phyloP scores from a whole-genome alignment of 495 filamentous ascomycete species.

The Saxophila tyrrhenica region DNA sequence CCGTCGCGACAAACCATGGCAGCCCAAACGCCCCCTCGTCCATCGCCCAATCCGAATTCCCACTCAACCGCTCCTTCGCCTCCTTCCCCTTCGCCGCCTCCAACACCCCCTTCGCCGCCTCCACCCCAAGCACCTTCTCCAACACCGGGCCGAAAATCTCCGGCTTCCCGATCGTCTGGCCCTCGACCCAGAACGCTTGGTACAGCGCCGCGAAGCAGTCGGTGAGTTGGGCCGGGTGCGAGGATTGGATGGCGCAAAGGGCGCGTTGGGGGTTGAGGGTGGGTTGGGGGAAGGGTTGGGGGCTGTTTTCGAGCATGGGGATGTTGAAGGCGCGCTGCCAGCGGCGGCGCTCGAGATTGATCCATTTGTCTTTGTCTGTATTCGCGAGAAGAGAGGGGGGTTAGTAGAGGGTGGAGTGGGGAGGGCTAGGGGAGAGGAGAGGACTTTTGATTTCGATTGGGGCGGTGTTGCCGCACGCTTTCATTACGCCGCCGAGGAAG shows the following conservation, averaged over 20 bases:
- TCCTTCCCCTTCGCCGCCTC: constrained; percentile 35
- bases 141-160: constrained; percentile 41
- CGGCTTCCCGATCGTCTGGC: constrained; percentile 36
- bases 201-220: constrained; percentile 41
- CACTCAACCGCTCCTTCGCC: constrained; percentile 40
- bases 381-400: background rate
- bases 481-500: constrained; percentile 59
- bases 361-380: constrained; percentile 60
- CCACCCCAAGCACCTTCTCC: constrained; percentile 39
- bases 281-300: constrained; percentile 45
- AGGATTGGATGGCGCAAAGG: constrained; percentile 15
- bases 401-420: background rate
- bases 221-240: constrained; percentile 35
- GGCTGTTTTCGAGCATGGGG: constrained; percentile 40
- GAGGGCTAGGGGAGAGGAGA: background rate
- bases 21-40: constrained; percentile 56
- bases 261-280: constrained; percentile 26
- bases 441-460: constrained; percentile 60
- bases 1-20: constrained; percentile 54
- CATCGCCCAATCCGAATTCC: constrained; percentile 49
- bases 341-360: constrained; percentile 46
- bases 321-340: constrained; percentile 50
- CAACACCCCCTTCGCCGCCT: constrained; percentile 33
- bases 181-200: constrained; percentile 47
- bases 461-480: constrained; percentile 49